phyloP scores from a whole-genome alignment of 768 basidiomycete genomes.

The Austroboletus eburneus region DNA sequence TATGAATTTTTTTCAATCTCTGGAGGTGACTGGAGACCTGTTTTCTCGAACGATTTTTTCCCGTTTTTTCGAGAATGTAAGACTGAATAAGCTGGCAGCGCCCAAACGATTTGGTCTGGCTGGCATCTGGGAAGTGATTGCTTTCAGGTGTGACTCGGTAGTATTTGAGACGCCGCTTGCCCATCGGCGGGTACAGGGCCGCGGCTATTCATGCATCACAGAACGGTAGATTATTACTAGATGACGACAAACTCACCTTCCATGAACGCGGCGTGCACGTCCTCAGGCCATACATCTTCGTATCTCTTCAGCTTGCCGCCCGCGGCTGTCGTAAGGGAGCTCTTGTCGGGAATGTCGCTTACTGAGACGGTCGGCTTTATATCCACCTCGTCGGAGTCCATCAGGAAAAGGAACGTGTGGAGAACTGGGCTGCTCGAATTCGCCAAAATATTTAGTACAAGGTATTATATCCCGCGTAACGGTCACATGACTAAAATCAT shows the following conservation, averaged over 20 bases:
- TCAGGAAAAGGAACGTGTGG: slow-evolving; percentile 3
- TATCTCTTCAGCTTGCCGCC: slow-evolving; percentile 25
- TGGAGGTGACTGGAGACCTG: slow-evolving; percentile 40
- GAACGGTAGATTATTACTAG: background rate
- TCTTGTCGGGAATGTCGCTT: slow-evolving; percentile 7
- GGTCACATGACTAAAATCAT: slow-evolving; percentile 29
- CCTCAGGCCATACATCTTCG: slow-evolving; percentile 33
- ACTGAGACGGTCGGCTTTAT: slow-evolving; percentile 11
- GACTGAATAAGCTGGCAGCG: slow-evolving; percentile 39
- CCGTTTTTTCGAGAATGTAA: slow-evolving; percentile 36
- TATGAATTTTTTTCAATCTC: slow-evolving; percentile 33
- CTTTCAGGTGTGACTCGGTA: slow-evolving; percentile 21
- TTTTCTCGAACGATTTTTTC: slow-evolving; percentile 36
- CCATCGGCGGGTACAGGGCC: slow-evolving; percentile 33
- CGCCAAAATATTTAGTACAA: slow-evolving; percentile 1
- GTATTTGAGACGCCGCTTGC: slow-evolving; percentile 34
- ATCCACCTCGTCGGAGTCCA: slow-evolving; percentile 19
- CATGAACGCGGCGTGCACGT: slow-evolving; percentile 35
- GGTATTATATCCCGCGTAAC: slow-evolving; percentile 11
- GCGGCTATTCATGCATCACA: slow-evolving; percentile 22
- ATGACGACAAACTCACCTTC: slow-evolving; percentile 24
- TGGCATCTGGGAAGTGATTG: slow-evolving; percentile 6
- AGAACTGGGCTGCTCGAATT: slow-evolving; percentile 4
- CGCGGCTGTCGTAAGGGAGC: background rate
- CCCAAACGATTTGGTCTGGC: slow-evolving; percentile 30